phyloP scores from a whole-genome alignment of 2,329 filamentous ascomycete genomes.

The Colletotrichum somersetense region DNA sequence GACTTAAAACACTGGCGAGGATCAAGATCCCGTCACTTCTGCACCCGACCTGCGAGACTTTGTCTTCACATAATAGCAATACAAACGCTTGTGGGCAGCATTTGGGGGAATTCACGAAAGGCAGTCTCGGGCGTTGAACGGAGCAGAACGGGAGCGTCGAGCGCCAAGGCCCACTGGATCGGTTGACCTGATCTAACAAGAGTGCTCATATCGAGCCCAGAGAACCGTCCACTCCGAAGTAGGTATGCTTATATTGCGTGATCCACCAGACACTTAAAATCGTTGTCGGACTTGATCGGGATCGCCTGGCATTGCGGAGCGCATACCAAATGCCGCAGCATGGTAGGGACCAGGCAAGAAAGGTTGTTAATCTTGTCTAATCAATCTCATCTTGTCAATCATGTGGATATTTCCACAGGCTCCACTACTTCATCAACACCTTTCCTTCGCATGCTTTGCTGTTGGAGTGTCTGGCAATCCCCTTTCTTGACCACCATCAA shows the following conservation, averaged over 20 bases:
- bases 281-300: background rate
- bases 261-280: background rate
- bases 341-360: background rate
- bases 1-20: background rate
- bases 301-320: background rate
- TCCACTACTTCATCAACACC: background rate
- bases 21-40: background rate
- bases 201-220: background rate
- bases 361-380: constrained; percentile 16
- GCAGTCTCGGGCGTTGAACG: background rate
- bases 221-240: background rate
- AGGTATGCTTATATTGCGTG: constrained; percentile 18
- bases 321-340: background rate
- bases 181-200: background rate
- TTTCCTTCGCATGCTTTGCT: constrained; percentile 1
- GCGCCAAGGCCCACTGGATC: constrained; percentile 2
- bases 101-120: too few species aligned
- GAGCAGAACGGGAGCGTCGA: background rate
- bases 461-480: background rate
- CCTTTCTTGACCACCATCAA: background rate
- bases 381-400: constrained; percentile 30
- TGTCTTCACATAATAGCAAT: background rate
- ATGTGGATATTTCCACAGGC: background rate
- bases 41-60: background rate
- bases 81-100: background rate